These are phyloP conservation scores for Fermentozyma sake DNA, from an alignment of 1,139 yeast species.

Conservation along the genomic window DNA sequence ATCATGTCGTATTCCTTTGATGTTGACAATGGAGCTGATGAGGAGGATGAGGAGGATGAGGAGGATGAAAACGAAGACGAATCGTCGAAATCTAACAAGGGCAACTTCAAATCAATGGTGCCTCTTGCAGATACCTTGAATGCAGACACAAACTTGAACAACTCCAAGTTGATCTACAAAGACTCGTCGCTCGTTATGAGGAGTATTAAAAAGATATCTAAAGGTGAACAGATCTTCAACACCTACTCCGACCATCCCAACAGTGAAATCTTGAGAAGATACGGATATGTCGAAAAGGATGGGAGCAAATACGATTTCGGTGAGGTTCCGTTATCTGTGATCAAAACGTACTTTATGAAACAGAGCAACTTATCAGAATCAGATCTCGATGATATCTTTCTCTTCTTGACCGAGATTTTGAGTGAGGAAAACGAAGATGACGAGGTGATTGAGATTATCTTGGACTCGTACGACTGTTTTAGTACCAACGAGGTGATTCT, in stretches of 20 bases:
- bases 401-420: slow-evolving; percentile 19
- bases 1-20: slow-evolving; percentile 47
- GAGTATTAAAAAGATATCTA: slow-evolving; percentile 55
- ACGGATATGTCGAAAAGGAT: slow-evolving; percentile 79
- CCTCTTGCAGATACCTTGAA: slow-evolving; percentile 89
- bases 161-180: slow-evolving; percentile 61
- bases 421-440: slow-evolving; percentile 44
- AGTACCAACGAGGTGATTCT: slow-evolving; percentile 51
- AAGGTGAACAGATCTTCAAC: slow-evolving; percentile 76
- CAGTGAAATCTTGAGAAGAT: slow-evolving; percentile 79
- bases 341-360: slow-evolving; percentile 31
- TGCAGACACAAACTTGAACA: slow-evolving; percentile 75
- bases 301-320: slow-evolving; percentile 82
- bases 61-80: slow-evolving; percentile 7
- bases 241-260: slow-evolving; percentile 91
- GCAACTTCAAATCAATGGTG: slow-evolving; percentile 75
- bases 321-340: slow-evolving; percentile 51
- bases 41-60: slow-evolving; percentile 15
- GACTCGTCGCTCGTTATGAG: slow-evolving; percentile 56
- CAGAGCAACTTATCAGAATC: slow-evolving; percentile 15
- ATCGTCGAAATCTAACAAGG: slow-evolving; percentile 30
- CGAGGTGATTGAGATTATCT: slow-evolving; percentile 39
- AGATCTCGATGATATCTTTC: slow-evolving; percentile 28
- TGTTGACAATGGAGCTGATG: slow-evolving; percentile 19
- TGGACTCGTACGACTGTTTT: slow-evolving; percentile 61